Base-by-base conservation (phyloP, 2,329 filamentous ascomycete genomes). In the Fusarium begoniae region DNA sequence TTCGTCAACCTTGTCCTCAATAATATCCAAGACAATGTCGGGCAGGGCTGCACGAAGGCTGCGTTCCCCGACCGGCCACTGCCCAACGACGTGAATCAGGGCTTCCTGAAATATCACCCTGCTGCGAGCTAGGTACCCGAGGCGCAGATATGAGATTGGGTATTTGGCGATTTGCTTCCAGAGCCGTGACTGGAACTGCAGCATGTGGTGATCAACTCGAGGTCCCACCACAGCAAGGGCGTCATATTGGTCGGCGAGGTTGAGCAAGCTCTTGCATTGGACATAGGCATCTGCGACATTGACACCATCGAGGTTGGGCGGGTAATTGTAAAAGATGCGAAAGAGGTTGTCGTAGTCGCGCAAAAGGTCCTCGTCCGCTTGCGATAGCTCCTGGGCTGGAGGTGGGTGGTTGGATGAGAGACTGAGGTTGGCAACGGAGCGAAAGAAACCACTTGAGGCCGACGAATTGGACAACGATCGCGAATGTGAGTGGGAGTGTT, bases 131-230 rank as follows among this genome's bases (percentile, higher is more conserved):
- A 98, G 88, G 78, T 95, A 98, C 43, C 95, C 95, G 3, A 98
- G 89, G 66, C 95, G 95, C 54, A 98, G 89, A 80, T 98, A 98
- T 68, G 92, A 95, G 54, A 96, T 94, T 18, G 96, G 95, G 80
- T 98, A 98, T 83, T 98, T 98, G 59, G 95, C 95, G 72, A 98
- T 97, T 83, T 98, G 96, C 82, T 96, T 97, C 92, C 95, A 98
- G 6, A 98, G 88, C 4, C 94, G 90, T 28, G 93, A 93, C 78
- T 96, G 94, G 81, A 98, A 98, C 77, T 96, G 94, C 22, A 98
- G 86, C 20, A 98, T 87, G 81, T 98, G 96, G 84, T 98, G 95
- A 82, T 98, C 96, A 50, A 98, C 93, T 43, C 96, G 90, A 3
- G 94, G 94, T 1, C 95, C 95, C 14, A 97, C 94, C 22, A 98